These are phyloP conservation scores for Ophiognomonia clavigignenti-juglandacearum DNA, from an alignment of 2,329 filamentous ascomycete species.

Conservation along the genomic window DNA sequence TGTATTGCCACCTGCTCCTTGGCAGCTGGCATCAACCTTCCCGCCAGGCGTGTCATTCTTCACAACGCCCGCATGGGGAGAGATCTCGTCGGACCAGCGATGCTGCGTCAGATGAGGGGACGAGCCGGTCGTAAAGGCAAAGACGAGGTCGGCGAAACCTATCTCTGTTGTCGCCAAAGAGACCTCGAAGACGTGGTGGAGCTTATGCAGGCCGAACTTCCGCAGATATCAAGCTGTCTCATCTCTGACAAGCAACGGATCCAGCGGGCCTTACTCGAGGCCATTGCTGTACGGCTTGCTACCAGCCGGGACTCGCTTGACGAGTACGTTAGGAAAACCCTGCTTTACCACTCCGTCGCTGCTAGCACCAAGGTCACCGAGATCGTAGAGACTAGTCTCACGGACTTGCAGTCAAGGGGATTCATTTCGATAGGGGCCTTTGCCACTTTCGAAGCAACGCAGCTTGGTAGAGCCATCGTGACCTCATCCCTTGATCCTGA, in stretches of 20 bases:
- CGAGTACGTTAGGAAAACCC: conserved; percentile 64
- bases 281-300: conserved; percentile 63
- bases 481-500: conserved; percentile 69
- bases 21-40: conserved; percentile 77
- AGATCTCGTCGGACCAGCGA: conserved; percentile 70
- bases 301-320: conserved; percentile 59
- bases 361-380: conserved; percentile 42
- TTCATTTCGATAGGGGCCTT: conserved; percentile 49
- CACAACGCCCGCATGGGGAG: conserved; percentile 73
- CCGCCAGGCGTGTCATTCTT: conserved; percentile 68
- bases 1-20: conserved; percentile 75
- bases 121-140: conserved; percentile 75
- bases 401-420: conserved; percentile 49
- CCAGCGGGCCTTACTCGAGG: conserved; percentile 67
- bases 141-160: conserved; percentile 72
- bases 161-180: conserved; percentile 64
- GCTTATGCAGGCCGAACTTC: conserved; percentile 68
- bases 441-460: conserved; percentile 55
- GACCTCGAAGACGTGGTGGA: conserved; percentile 67
- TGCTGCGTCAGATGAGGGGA: conserved; percentile 78
- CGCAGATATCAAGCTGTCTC: conserved; percentile 64
- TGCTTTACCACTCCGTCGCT: conserved; percentile 54
- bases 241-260: conserved; percentile 63
- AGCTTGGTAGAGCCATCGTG: conserved; percentile 66
- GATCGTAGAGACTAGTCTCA: conserved; percentile 55